Base-by-base conservation (phyloP, 2,329 filamentous ascomycete species). In the Trichoderma sp. region DNA sequence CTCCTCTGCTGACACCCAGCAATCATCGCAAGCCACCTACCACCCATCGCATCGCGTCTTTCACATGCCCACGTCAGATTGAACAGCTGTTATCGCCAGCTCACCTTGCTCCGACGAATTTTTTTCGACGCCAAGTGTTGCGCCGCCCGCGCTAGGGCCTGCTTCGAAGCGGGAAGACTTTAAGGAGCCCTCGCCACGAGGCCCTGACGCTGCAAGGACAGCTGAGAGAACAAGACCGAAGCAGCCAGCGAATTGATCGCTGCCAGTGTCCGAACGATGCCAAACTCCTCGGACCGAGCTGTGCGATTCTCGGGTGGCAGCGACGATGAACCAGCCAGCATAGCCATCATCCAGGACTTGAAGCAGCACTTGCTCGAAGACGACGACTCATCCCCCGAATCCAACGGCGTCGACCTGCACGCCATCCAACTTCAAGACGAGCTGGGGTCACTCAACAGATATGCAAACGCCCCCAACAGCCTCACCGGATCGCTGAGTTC, bases 281-380 rank as follows among this genome's bases (percentile, higher is more conserved):
- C 81, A 74, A 86, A 89, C 72, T 77, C 83, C 43, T 86, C 86
- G 13, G 85, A 86, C 62, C 84, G 86, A 73, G 81, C 83, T 71
- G 85, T 89, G 72, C 85, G 87, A 72, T 89, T 89, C 74, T 85
- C 84, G 57, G 81, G 83, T 70, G 77, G 79, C 75, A 56, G 49
- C 61, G 61, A 64, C 8, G 80, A 83, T 68, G 83, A 84, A 29
- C 78, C 82, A 37, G 72, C 75, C 43, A 80, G 79, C 29, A 69
- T 77, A 60, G 84, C 87, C 31, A 83, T 80, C 72, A 71, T 78
- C 72, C 84, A 80, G 69, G 77, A 74, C 69, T 77, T 79, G 64
- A 79, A 81, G 27, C 77, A 81, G 27, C 77, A 79, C 31, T 68
- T 73, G 57, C 67, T 59, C n/a, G 76, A 77, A 59, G 68, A 73